Evolutionary conservation across 768 basidiomycete genomes (phyloP), one percentile per base, ranked within the genome.

Genomic region (Dacryopinax primogenitus): DNA sequence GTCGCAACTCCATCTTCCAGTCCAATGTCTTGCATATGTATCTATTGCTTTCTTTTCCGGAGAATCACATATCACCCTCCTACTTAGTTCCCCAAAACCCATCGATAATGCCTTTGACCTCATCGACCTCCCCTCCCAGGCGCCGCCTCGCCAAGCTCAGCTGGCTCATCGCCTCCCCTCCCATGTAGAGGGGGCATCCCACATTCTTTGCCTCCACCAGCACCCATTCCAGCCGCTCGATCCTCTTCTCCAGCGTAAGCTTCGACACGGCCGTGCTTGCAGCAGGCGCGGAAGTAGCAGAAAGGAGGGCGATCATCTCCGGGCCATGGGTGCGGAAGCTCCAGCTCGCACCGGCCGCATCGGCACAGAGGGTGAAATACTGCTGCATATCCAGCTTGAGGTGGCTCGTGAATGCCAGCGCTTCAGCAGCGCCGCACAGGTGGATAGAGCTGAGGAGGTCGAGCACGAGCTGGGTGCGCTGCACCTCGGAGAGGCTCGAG

Each of bases 171-270:
- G 51, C 51, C 51, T 30, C 51, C 13, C 51, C 21, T 3, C 51
- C 51, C 11, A 58, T 3, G 30, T 58, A 58, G 32, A 58, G 3
- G 3, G 51, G 51, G 30, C 51, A 58, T 32, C 51, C 51, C 3
- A 58, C 51, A 26, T 58, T 32, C 51, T 58, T 58, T 30, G 51
- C 51, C 51, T 58, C 51, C 51, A 26, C 51, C 13, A 58, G 51
- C 51, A 58, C 51, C 51, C 32, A 28, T 6, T 6, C 11, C 51
- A 58, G 51, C 13, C 13, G 15, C 15, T 13, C 51, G 21, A 58
- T 58, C 13, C 51, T 11, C 51, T 13, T 6, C 4, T 58, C 51
- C 13, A 58, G 30, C 23, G 26, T 15, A 23, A 58, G 11, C 51
- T 58, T 58, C 37, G 11, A 11, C 37, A n/a, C 37, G 23, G 3